A percentile compares a stretch with the other conserved stretches of the same genome.
Conservation (phyloP, 768 basidiomycete species). For the Suillus fuscotomentosus region DNA sequence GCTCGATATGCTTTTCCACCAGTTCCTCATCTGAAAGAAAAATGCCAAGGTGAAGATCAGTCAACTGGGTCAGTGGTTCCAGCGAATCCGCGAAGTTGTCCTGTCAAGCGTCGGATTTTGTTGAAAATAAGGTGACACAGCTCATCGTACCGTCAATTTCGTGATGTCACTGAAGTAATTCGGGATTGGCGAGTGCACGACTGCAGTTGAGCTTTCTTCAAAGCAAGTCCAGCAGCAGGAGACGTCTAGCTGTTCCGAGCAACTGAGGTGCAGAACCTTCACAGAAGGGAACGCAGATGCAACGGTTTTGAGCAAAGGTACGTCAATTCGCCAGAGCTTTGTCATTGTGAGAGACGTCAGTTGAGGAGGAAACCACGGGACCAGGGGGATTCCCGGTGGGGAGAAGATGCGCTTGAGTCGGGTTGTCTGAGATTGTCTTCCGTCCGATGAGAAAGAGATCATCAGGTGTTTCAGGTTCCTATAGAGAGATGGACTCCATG, state of each 20-base stretch:
- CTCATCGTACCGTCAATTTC: slow-evolving; percentile 50
- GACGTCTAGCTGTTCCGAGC: slow-evolving; percentile 55
- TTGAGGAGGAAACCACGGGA: slow-evolving; percentile 21
- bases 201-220: slow-evolving; percentile 54
- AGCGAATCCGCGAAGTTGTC: slow-evolving; percentile 42
- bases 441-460: slow-evolving; percentile 43
- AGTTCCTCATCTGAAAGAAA: slow-evolving; percentile 57
- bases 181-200: slow-evolving; percentile 63
- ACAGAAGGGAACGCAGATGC: slow-evolving; percentile 46
- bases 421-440: slow-evolving; percentile 42
- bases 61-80: slow-evolving; percentile 44
- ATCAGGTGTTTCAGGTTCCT: slow-evolving; percentile 36
- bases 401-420: slow-evolving; percentile 34
- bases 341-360: slow-evolving; percentile 51
- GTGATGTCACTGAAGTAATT: slow-evolving; percentile 42
- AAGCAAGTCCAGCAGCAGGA: slow-evolving; percentile 65
- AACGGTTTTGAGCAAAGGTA: slow-evolving; percentile 44
- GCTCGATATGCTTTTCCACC: slow-evolving; percentile 42
- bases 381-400: slow-evolving; percentile 23
- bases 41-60: slow-evolving; percentile 57
- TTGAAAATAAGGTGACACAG: slow-evolving; percentile 4
- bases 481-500: slow-evolving; percentile 31
- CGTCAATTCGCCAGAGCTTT: slow-evolving; percentile 57
- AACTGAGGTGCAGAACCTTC: slow-evolving; percentile 51
- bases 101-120: slow-evolving; percentile 27